phyloP scores from a whole-genome alignment of 1,284 basidiomycete genomes.

The Amylostereum chailletii region DNA sequence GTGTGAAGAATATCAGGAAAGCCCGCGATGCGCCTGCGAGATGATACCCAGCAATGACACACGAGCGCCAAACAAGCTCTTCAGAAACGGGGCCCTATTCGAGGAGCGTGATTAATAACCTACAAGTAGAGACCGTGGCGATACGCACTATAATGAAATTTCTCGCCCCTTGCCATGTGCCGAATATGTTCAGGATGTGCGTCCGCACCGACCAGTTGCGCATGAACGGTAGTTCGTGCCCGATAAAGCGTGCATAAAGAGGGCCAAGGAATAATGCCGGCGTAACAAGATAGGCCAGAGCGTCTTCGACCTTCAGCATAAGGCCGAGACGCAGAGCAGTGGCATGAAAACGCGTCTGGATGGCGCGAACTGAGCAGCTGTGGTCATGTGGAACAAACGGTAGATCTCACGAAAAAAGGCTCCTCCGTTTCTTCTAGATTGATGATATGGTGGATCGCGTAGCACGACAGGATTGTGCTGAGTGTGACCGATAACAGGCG shows the following conservation, averaged over 20 bases:
- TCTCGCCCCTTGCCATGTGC: conserved; percentile 51
- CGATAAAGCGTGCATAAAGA: conserved; percentile 58
- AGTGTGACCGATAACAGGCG: conserved; percentile 50
- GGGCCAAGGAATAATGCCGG: conserved; percentile 82
- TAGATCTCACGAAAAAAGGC: too few relatives aligned
- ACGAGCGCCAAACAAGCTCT: conserved; percentile 87
- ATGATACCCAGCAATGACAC: conserved; percentile 69
- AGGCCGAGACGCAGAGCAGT: conserved; percentile 21
- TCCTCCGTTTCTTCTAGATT: neutral
- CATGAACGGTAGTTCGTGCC: conserved; percentile 55
- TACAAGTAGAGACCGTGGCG: neutral
- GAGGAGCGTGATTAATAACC: conserved; percentile 2
- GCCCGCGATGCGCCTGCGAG: conserved; percentile 49
- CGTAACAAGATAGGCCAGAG: conserved; percentile 60
- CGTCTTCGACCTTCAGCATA: conserved; percentile 16
- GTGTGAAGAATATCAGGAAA: conserved; percentile 72
- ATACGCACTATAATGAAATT: conserved; percentile 73
- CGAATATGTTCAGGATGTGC: conserved; percentile 33
- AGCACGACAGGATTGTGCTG: conserved; percentile 42
- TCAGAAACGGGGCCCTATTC: conserved; percentile 83
- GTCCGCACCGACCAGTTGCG: conserved; percentile 35
- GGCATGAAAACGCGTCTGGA: conserved; percentile 1
- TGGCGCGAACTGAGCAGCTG: neutral
- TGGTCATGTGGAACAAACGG: too few relatives aligned
- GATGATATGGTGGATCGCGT: conserved; percentile 6